Conservation (phyloP, 164 flowering plant species). For the Cinnamomum chago region DNA sequence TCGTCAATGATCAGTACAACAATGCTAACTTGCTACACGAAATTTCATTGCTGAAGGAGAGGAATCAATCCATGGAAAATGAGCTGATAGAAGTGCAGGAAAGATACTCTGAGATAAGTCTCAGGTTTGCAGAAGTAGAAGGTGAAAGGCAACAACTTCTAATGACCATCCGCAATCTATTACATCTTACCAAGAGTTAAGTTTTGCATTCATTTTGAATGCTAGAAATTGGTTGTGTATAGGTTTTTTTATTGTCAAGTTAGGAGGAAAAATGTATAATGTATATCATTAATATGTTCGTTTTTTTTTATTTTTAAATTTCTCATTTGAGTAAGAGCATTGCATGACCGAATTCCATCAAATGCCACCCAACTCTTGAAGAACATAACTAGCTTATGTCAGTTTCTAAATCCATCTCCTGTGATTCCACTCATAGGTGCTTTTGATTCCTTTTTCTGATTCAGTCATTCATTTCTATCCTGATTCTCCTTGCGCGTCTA, state of each 20-base stretch:
- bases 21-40: conserved; percentile 31
- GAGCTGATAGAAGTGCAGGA: conserved; percentile 91
- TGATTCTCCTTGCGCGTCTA: no score
- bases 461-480: no score
- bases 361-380: no score
- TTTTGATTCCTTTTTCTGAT: no score
- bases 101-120: conserved; percentile 89
- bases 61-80: conserved; percentile 59
- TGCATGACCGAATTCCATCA: no score
- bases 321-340: no score
- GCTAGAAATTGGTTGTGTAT: conserved; percentile 15
- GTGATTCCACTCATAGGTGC: no score
- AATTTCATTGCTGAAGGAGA: conserved; percentile 46
- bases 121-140: conserved; percentile 94
- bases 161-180: conserved; percentile 73
- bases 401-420: no score
- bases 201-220: not conserved
- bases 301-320: not conserved
- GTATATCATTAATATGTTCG: conserved; percentile 24
- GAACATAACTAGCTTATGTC: no score
- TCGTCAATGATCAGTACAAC: conserved; percentile 16
- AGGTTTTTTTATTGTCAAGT: conserved; percentile 13
- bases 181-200: conserved; percentile 55
- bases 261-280: conserved; percentile 20
- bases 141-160: conserved; percentile 91